These are phyloP conservation scores for Melampsora larici-populina DNA, from an alignment of 1,284 basidiomycete species.

Conservation along the genomic window DNA sequence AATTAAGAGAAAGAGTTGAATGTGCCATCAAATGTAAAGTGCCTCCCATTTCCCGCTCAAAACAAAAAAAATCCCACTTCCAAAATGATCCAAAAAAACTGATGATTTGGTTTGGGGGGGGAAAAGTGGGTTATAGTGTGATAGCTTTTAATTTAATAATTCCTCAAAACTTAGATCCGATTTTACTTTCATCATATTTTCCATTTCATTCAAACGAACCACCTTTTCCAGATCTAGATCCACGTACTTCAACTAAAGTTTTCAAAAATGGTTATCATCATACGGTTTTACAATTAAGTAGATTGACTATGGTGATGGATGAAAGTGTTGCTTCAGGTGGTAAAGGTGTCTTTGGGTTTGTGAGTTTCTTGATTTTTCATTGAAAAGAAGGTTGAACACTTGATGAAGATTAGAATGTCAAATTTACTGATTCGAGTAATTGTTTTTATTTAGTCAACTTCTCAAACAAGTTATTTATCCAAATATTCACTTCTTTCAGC, in stretches of 20 bases:
- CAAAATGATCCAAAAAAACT: too few species aligned
- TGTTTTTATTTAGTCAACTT: background rate
- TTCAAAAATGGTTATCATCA: background rate
- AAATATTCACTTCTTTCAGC: constrained; percentile 20
- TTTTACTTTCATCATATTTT: constrained; percentile 13
- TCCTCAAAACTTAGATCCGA: constrained; percentile 23
- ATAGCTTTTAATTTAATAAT: constrained; percentile 39
- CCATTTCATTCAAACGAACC: constrained; percentile 6
- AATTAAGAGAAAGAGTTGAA: constrained; percentile 7
- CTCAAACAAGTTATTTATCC: constrained; percentile 16
- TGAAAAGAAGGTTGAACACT: too few species aligned
- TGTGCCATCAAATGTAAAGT: constrained; percentile 24
- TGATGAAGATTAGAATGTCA: too few species aligned
- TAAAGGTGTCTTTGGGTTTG: constrained; percentile 33
- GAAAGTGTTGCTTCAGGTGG: constrained; percentile 4
- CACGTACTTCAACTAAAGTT: constrained; percentile 1
- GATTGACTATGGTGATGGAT: constrained; percentile 32
- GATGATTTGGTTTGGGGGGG: too few species aligned
- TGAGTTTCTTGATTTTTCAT: too few species aligned
- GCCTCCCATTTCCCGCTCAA: too few species aligned
- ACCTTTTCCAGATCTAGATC: constrained; percentile 25
- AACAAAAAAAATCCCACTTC: background rate
- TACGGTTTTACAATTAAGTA: constrained; percentile 19
- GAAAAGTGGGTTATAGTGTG: constrained; percentile 19
- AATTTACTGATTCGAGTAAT: too few species aligned